Evolutionary conservation across 176 grass and related monocot genomes (phyloP), one percentile per base, ranked within the genome.

Genomic region (Dactylis glomerata): DNA sequence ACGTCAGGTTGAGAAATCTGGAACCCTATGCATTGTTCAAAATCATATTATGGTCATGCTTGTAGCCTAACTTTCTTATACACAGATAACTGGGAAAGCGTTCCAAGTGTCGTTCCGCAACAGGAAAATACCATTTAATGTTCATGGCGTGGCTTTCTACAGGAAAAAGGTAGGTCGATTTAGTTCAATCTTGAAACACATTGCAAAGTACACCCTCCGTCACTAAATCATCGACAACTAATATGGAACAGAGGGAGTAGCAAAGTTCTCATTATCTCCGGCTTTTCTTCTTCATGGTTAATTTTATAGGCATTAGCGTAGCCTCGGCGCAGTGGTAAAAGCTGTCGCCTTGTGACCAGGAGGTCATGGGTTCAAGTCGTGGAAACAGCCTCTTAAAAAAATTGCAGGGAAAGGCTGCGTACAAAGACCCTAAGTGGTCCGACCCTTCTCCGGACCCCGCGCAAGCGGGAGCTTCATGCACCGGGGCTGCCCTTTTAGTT

Each of bases 81-180:
- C 36, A 51, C 79, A 95, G 95, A 78, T 98, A 76, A 91, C 95
- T 89, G 95, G 95, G n/a, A 98, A 95, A 93, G 54, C 87, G n/a
- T 98, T 98, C 75, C 95, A 98, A 83, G 73, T 81, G 55, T 87
- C 84, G 38, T 98, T 98, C 67, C 95, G 92, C 68, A 90, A 98
- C 80, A 92, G 95, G 83, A 98, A 95, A 93, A 98, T 98, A 87
- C 95, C 92, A 66, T 98, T 98, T 82, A 98, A 98, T 77, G 19
- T 92, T 77, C 95, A 98, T 78, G 95, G 95, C 61, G 95, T 95
- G 56, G 95, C 91, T 79, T 95, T 98, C 85, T 98, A 98, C 77
- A 88, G 95, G 82, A 98, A 98, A 90, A 98, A 98, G 95, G 95
- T 98, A 61, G 12, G 36, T 69, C 9, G 2, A 52, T 67, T 83